phyloP scores from a whole-genome alignment of 345 rosid species.

The Eucalyptus sp. region DNA sequence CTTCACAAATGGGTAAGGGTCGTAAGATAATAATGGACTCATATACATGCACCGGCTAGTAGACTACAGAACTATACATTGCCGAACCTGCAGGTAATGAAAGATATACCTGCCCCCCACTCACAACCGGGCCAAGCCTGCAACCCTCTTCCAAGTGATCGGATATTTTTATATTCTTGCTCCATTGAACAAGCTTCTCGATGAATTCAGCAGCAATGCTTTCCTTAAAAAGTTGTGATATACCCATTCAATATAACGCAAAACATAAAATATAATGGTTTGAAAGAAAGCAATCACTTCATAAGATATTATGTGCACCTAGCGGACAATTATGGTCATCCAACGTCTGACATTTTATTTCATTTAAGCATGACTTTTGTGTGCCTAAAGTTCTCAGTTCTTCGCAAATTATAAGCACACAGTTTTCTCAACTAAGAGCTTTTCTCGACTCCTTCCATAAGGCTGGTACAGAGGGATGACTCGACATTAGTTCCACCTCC shows the following conservation, averaged over 20 bases:
- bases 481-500: too few species aligned
- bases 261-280: too few species aligned
- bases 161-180: slow-evolving; percentile 71
- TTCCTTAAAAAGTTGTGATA: slow-evolving; percentile 24
- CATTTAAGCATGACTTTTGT: background rate
- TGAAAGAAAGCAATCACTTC: background rate
- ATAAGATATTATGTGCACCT: background rate
- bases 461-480: too few species aligned
- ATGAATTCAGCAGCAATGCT: slow-evolving; percentile 60
- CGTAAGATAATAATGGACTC: background rate
- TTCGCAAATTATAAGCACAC: background rate
- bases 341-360: background rate
- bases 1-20: background rate
- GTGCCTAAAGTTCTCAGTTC: background rate
- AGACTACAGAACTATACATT: background rate
- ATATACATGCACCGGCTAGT: background rate
- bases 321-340: background rate
- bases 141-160: slow-evolving; percentile 91
- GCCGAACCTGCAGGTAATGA: background rate
- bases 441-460: too few species aligned
- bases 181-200: slow-evolving; percentile 69
- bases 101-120: slow-evolving; percentile 60
- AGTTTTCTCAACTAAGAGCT: too few species aligned
- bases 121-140: slow-evolving; percentile 90
- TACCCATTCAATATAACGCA: background rate